Percentiles rank a stretch among this genome's conserved stretches.
Conservation (phyloP, 1,284 basidiomycete species). For the Cutaneotrichosporon dermatis region DNA sequence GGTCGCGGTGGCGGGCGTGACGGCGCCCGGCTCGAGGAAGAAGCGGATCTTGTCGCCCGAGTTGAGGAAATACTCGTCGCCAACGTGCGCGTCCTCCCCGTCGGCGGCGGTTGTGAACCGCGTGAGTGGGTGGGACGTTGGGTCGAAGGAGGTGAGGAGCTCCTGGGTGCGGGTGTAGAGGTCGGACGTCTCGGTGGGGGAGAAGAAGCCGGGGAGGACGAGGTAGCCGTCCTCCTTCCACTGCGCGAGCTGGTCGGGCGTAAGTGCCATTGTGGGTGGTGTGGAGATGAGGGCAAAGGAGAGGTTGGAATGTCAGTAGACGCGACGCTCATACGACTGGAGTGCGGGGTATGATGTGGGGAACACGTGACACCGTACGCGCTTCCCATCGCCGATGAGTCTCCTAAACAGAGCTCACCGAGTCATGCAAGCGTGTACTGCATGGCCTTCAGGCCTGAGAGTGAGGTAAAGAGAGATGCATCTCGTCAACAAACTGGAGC, state of each 20-base stretch:
- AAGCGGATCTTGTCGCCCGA: slow-evolving; percentile 71
- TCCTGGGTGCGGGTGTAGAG: slow-evolving; percentile 67
- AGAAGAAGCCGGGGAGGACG: slow-evolving; percentile 68
- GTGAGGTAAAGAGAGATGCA: too few species aligned
- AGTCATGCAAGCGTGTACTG: too few species aligned
- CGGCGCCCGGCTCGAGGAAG: slow-evolving; percentile 45
- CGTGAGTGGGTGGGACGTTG: slow-evolving; percentile 83
- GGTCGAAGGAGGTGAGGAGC: slow-evolving; percentile 68
- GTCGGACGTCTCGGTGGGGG: slow-evolving; percentile 56
- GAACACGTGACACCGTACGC: too few species aligned
- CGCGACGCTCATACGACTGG: too few species aligned
- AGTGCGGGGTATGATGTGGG: too few species aligned
- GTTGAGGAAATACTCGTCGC: slow-evolving; percentile 86
- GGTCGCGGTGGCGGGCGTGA: slow-evolving; percentile 24
- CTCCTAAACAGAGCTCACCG: too few species aligned
- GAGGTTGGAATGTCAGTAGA: too few species aligned
- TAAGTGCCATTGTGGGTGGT: slow-evolving; percentile 23
- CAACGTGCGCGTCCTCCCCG: slow-evolving; percentile 45
- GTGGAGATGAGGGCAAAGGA: too few species aligned
- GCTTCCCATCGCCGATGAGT: too few species aligned
- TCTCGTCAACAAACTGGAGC: too few species aligned
- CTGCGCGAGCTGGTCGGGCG: slow-evolving; percentile 29
- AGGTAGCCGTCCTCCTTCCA: slow-evolving; percentile 57
- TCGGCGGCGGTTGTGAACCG: slow-evolving; percentile 77
- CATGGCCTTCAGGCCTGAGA: too few species aligned